Evolutionary conservation across 257 asterid genomes (phyloP).

Genomic region (Solanum piurae): DNA sequence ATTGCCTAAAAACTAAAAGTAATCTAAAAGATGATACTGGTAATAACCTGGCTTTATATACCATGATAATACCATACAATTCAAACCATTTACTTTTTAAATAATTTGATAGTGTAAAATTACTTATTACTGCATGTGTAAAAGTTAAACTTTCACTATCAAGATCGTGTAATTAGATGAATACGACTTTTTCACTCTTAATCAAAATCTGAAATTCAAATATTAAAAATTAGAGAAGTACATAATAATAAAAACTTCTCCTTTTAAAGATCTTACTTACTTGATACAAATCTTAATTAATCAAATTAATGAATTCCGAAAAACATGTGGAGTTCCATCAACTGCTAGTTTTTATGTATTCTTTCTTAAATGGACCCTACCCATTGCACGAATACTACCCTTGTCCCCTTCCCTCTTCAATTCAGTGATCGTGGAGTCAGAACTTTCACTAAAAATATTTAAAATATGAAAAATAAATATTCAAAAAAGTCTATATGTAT

Average conservation of each 20-base stretch:
- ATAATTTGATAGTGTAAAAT: not conserved
- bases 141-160: not conserved
- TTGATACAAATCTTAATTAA: not conserved
- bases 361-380: not conserved
- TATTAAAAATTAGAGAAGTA: not conserved
- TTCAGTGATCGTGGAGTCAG: fast-evolving
- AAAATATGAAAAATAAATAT: not conserved
- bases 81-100: not conserved
- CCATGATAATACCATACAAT: not conserved
- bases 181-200: not conserved
- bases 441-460: not conserved
- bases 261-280: not conserved
- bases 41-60: no score
- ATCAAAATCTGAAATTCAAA: not conserved
- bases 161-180: not conserved
- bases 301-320: fast-evolving
- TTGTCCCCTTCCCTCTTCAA: not conserved
- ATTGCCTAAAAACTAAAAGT: not conserved
- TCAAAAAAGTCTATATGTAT: not conserved
- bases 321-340: not conserved
- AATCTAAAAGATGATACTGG: no score
- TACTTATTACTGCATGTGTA: not conserved
- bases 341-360: not conserved
- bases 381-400: not conserved
- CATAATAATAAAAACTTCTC: not conserved